These are phyloP conservation scores for Xylaria sp. DNA, from an alignment of 2,329 filamentous ascomycete genomes.

Conservation along the genomic window DNA sequence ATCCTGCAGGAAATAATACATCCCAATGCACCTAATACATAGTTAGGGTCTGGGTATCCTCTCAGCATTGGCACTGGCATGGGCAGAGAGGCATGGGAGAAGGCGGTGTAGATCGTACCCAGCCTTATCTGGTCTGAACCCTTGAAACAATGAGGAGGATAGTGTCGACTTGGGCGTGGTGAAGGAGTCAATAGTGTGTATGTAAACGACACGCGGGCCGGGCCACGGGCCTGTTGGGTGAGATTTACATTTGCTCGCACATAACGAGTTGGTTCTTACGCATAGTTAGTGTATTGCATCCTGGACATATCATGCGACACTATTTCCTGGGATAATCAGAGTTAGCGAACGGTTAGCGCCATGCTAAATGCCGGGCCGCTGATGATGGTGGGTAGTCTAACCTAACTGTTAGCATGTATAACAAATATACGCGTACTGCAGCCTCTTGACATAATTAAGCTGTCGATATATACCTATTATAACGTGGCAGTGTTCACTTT, in stretches of 20 bases:
- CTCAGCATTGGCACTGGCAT: too few relatives aligned
- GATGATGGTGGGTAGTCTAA: neutral
- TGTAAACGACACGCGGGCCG: conserved; percentile 17
- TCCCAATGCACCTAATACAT: conserved; percentile 33
- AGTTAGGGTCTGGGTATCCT: neutral
- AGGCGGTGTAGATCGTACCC: conserved; percentile 35
- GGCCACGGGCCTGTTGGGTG: conserved; percentile 26
- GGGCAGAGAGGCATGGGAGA: neutral
- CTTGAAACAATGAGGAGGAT: conserved; percentile 32
- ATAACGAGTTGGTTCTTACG: conserved; percentile 21
- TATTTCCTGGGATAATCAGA: conserved; percentile 14
- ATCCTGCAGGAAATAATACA: conserved; percentile 35
- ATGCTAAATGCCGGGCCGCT: conserved; percentile 20
- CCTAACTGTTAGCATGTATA: neutral
- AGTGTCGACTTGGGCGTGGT: conserved; percentile 1
- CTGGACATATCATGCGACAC: conserved; percentile 25
- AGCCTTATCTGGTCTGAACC: conserved; percentile 33
- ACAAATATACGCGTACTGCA: too few relatives aligned
- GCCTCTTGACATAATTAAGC: neutral
- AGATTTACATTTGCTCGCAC: conserved; percentile 29
- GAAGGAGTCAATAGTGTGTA: conserved; percentile 17
- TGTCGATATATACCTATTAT: neutral
- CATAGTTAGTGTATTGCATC: conserved; percentile 21
- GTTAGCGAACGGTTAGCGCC: conserved; percentile 21
- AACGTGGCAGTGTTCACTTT: neutral